Base-by-base conservation (phyloP, 345 rosid genomes). In the Syzygium grande region DNA sequence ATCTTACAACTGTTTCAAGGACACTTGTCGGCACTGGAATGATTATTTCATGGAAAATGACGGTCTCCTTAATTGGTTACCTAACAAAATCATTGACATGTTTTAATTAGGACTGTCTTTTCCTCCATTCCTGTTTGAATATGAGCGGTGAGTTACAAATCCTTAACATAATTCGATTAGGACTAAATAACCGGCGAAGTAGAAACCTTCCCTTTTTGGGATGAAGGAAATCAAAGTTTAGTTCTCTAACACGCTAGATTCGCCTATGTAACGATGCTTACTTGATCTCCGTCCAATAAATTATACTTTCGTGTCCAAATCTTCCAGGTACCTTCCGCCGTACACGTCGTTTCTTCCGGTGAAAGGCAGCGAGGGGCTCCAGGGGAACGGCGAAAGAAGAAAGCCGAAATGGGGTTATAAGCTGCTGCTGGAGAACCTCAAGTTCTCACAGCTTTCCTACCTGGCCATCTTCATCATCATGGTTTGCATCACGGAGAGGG, bases 251-350 rank as follows among this genome's bases (percentile, higher is more conserved):
- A 61, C 0, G 14, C 11, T 25, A 29, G 29, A 25, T 59, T n/a
- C 25, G 63, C 11, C 29, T 59, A 25, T 25, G 3, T 11, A 29
- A 61, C 34, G 34, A n/a, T 29, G 14, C 13, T 61, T 13, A 0
- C 17, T 9, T n/a, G 73, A 61, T n/a, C 73, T n/a, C 68, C 16
- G n/a, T 5, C 68, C 68, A 59, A 27, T 27, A 59, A 59, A 59
- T 25, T 27, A 27, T 59, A 59, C 68, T 59, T 59, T 59, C 68
- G 12, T 14, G 73, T 61, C 73, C 14, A 49, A 23, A 87, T 86
- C 7, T 59, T 16, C 52, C 52, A 90, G 93, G 94, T 91, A 90
- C 53, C 92, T 92, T 65, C 93, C 92, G 19, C 94, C 93, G 2
- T 90, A 92, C 51, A 87, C 92, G 10, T 87, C 89, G 3, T 91